A percentile compares a stretch with the other conserved stretches of the same genome.
Conservation (phyloP, 768 basidiomycete genomes). For the Leccinum pellstonianum region DNA sequence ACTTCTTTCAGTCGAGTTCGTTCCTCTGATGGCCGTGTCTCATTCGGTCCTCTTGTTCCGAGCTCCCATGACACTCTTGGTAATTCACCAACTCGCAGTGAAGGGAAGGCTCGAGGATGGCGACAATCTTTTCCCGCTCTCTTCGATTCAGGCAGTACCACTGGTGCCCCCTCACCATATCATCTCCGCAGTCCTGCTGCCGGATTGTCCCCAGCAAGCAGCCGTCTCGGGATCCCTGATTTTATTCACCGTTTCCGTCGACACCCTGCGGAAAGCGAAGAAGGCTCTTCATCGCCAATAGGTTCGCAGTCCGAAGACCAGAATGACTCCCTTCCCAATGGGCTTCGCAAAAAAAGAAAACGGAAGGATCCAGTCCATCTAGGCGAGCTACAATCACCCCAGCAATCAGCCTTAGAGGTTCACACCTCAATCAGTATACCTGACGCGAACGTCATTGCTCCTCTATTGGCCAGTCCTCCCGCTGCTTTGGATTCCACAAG, state of each 20-base stretch:
- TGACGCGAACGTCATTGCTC: conserved; percentile 2
- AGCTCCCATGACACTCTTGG: conserved; percentile 48
- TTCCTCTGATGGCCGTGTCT: conserved; percentile 48
- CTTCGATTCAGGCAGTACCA: conserved; percentile 35
- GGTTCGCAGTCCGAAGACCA: conserved; percentile 47
- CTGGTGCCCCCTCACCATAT: conserved; percentile 36
- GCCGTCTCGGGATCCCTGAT: conserved; percentile 40
- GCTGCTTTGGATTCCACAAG: neutral
- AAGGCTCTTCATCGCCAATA: conserved; percentile 44
- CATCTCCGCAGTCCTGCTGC: conserved; percentile 27
- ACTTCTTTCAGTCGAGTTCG: conserved; percentile 39
- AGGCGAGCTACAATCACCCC: conserved; percentile 22
- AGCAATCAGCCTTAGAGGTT: conserved; percentile 14
- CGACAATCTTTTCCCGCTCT: conserved; percentile 28
- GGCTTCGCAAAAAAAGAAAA: conserved; percentile 6
- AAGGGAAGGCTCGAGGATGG: conserved; percentile 33
- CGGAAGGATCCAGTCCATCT: conserved; percentile 27
- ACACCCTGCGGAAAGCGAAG: conserved; percentile 44
- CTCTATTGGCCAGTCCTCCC: conserved; percentile 9
- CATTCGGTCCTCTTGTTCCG: conserved; percentile 58
- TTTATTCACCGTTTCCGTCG: conserved; percentile 37
- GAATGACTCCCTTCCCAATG: conserved; percentile 26
- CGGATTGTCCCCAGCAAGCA: conserved; percentile 44
- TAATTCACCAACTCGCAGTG: conserved; percentile 44
- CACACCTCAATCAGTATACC: conserved; percentile 6